These are phyloP conservation scores for Globisporangium nodosum DNA, from an alignment of 352 stramenopile genomes.

Conservation along the genomic window DNA sequence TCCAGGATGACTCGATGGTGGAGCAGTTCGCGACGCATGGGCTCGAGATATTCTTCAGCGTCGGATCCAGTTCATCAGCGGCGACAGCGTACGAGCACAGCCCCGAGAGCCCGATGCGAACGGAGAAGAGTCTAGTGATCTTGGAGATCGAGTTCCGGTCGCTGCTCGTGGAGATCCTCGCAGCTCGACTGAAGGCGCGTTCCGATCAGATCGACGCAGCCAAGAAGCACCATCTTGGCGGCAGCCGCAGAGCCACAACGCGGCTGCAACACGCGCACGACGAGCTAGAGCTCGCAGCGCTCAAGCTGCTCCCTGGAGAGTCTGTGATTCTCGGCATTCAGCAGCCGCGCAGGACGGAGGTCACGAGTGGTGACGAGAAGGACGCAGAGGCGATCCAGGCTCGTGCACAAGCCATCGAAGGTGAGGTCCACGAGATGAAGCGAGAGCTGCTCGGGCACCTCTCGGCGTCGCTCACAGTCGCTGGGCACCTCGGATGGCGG, in stretches of 20 bases:
- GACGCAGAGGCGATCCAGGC: conserved; percentile 4
- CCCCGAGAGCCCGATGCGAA: conserved; percentile 7
- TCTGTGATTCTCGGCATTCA: conserved; percentile 34
- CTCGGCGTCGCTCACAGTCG: conserved; percentile 19
- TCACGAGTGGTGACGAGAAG: not conserved
- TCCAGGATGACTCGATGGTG: conserved; percentile 28
- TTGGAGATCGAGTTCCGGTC: conserved; percentile 50
- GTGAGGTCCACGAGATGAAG: conserved; percentile 31
- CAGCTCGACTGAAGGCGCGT: conserved; percentile 28
- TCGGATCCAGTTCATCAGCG: conserved; percentile 6
- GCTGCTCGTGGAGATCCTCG: conserved; percentile 43
- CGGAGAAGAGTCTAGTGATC: conserved; percentile 45
- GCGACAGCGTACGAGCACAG: not conserved
- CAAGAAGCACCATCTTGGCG: conserved; percentile 9
- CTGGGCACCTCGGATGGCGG: conserved; percentile 41
- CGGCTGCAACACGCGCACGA: not conserved
- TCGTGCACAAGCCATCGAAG: conserved; percentile 10
- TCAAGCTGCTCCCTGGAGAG: conserved; percentile 20
- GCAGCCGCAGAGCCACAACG: not conserved
- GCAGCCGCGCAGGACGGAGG: not conserved
- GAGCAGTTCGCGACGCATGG: conserved; percentile 22
- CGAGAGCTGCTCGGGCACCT: conserved; percentile 40
- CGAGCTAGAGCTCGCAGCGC: conserved; percentile 15
- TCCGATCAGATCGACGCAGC: conserved; percentile 10
- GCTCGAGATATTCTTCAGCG: conserved; percentile 37